A percentile compares a stretch with the other conserved stretches of the same genome.
phyloP scores from a whole-genome alignment of 192 early-diverging fungal species.

The Coemansia sp. region DNA sequence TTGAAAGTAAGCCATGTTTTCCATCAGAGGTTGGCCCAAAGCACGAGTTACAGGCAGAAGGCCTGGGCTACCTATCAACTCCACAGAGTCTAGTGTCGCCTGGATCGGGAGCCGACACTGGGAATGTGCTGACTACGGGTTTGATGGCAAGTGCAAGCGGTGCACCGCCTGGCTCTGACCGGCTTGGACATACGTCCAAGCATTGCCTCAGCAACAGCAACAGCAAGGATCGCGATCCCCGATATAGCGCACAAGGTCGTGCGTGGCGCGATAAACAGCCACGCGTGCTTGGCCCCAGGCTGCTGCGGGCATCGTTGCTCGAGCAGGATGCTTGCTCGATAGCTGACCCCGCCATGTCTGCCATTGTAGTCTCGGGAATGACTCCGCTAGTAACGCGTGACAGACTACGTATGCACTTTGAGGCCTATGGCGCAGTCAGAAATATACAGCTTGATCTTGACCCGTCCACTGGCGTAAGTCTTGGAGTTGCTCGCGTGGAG shows the following conservation, averaged over 20 bases:
- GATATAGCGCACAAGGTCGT: slow-evolving; percentile 13
- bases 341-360: slow-evolving; percentile 9
- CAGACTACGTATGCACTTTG: slow-evolving; percentile 42
- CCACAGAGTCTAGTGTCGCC: slow-evolving; percentile 33
- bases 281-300: not conserved
- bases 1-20: slow-evolving; percentile 3
- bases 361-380: slow-evolving; percentile 42
- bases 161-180: not conserved
- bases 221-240: slow-evolving; percentile 24
- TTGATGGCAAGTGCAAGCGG: not conserved
- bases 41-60: not conserved
- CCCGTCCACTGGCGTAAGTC: slow-evolving; percentile 50
- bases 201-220: not conserved
- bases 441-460: slow-evolving; percentile 39
- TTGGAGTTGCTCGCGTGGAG: slow-evolving; percentile 49
- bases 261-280: slow-evolving; percentile 28
- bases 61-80: slow-evolving; percentile 20
- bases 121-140: not conserved
- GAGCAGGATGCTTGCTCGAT: slow-evolving; percentile 34
- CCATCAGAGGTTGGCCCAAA: not conserved
- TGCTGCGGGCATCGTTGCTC: slow-evolving; percentile 37
- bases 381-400: slow-evolving; percentile 43
- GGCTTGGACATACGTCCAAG: not conserved
- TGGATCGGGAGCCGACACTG: slow-evolving; percentile 6
- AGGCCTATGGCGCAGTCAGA: slow-evolving; percentile 39